Base-by-base conservation (phyloP, 495 filamentous ascomycete species). In the Aspergillus diversus region DNA sequence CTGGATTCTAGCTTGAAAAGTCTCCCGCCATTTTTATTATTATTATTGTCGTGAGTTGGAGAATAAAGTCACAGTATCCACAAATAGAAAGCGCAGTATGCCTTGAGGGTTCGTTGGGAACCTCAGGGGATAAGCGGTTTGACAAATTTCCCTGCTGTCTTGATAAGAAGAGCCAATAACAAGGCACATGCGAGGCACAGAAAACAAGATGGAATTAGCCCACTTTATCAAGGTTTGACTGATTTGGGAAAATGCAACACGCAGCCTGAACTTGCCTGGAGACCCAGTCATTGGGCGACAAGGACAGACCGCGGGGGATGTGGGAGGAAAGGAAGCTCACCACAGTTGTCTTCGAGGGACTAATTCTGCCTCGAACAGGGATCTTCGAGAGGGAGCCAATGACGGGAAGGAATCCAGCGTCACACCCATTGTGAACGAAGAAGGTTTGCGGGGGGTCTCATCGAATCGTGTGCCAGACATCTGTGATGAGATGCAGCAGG, bases 401-500 rank as follows among this genome's bases (percentile, higher is more conserved):
- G 16, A 27, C 21, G 2, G 54, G 12, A 21, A 27, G 7, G 2
- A 17, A 17, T 31, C 5, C 35, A 27, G 53, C 51, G 60, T 21
- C 32, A 53, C 21, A 32, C 16, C 3, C 16, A 39, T 11, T 7
- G 46, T 32, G 21, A 21, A 35, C 49, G 47, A 53, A 63, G 53
- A 63, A 63, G 53, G 51, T 57, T 57, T 63, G 60, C 61, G 60
- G 46, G 60, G 21, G 47, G 52, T 37, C 11, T 57, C 31, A 34
- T 54, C 53, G 56, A 51, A 56, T 53, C 35, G 55, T 37, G 56
- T 33, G 35, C 42, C 31, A 17, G 53, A 50, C 6, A 16, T 6
- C 48, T 16, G 60, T 56, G 55, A 63, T 62, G 57, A 57, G 57
- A 42, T 60, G 60, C 63, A 61, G 57, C 16, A 61, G 53, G 47